Evolutionary conservation across 2,329 filamentous ascomycete species (phyloP), one percentile per base, ranked within the genome.

Genomic region (Trematosphaeria pertusa): DNA sequence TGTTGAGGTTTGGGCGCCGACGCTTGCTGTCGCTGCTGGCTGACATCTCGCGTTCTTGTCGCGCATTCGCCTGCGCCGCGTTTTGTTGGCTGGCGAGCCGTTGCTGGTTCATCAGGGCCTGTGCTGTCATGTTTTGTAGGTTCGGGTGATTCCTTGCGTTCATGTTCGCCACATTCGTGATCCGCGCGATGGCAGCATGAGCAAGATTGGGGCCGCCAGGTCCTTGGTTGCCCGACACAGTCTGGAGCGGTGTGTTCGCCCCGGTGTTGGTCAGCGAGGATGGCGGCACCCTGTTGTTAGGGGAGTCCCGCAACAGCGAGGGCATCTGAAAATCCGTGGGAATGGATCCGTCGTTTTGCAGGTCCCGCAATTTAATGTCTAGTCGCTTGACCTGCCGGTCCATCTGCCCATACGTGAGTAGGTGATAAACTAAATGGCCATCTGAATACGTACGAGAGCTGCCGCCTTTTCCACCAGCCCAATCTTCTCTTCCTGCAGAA

Each of bases 401-500:
- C 15, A 87, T 74, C 58, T 77, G 36, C n/a, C 30, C 7, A 14
- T 11, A 9, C 32, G 49, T 67, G 31, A 68, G 56, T 20, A 52
- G 28, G 12, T 4, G 19, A 14, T 6, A 37, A 20, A 4, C 21
- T 18, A n/a, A n/a, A 36, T 37, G 10, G 21, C 3, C 2, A 31
- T 8, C 3, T 4, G 15, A 31, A 19, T 17, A 59, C 65, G 19
- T 88, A 88, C 67, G 81, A 85, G 66, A 75, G 82, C 65, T 75
- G 81, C 58, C 78, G 78, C 73, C 71, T 88, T 91, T 53, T 86
- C 80, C 3, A 85, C 81, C 21, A 94, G 74, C 2, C 79, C 80
- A 42, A 89, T 78, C 76, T 94, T 94, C 66, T 94, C 89, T 43
- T 85, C 81, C 46, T 90, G 85, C 24, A 94, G 75, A 49, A 84